Base-by-base conservation (phyloP, 2,329 filamentous ascomycete species). In the Periconia digitata region DNA sequence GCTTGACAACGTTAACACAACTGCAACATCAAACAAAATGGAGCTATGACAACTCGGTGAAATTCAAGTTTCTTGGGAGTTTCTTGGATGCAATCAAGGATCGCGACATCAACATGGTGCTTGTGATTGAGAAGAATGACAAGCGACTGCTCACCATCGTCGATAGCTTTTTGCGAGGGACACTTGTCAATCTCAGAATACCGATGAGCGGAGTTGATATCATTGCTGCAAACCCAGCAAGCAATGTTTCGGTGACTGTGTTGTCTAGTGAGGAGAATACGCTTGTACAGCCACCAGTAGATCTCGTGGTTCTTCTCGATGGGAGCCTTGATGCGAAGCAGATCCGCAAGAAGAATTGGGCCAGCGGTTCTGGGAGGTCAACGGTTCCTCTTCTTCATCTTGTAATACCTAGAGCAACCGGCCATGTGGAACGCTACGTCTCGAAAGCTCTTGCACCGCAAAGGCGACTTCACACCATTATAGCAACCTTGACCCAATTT, bases 361-460 rank as follows among this genome's bases (percentile, higher is more conserved):
- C 58, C 15, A 32, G 24, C 7, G 59, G 60, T 16, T 49, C 59
- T 12, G 53, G 58, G 21, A 41, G 44, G 7, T 44, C 53, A 6
- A 21, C 48, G 8, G 53, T 62, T 6, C 69, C 69, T 6, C 43
- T 76, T 3, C 51, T 76, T 8, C 67, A 71, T 20, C 55, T 76
- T 1, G 70, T 76, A 1, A 68, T 76, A 24, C 72, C 74, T 1
- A 59, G 65, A 32, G 67, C 74, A 0, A 56, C 76, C 3, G 72
- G 76, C 46, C 76, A 79, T 52, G 69, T 77, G 41, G 69, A 76
- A 45, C 65, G 64, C 8, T 75, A 71, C 42, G 47, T 77, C 5
- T 52, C 56, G 3, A 20, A 53, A 10, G 51, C 49, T 1, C 23
- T 62, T 7, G 48, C 58, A 13, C 43, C 49, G 7, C 48, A 48